Conservation (phyloP, 2,329 filamentous ascomycete genomes). For the Leptographium wingfieldii region DNA sequence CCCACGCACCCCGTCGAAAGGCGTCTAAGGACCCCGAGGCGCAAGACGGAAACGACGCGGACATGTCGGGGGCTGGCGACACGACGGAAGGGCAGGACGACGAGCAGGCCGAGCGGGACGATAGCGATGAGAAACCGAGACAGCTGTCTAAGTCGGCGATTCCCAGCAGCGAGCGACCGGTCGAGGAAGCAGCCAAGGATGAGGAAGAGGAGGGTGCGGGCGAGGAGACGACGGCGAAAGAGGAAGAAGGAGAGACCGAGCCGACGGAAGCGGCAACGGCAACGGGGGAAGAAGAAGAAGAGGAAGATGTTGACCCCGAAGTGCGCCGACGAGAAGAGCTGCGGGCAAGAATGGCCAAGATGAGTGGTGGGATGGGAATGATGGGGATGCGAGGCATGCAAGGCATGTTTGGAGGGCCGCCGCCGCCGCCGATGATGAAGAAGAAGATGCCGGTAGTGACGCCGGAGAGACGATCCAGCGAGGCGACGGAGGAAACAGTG, state of each 20-base stretch:
- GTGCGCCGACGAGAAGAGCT: slow-evolving; percentile 75
- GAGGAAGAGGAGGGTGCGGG: background rate
- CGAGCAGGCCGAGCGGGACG: slow-evolving; percentile 57
- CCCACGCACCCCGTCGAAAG: slow-evolving; percentile 37
- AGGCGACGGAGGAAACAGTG: slow-evolving; percentile 30
- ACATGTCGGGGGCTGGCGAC: slow-evolving; percentile 52
- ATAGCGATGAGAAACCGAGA: slow-evolving; percentile 47
- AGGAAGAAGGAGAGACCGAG: background rate
- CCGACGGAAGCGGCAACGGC: slow-evolving; percentile 27
- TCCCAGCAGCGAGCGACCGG: background rate
- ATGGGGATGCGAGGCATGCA: slow-evolving; percentile 72
- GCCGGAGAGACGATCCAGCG: slow-evolving; percentile 27
- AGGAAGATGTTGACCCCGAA: slow-evolving; percentile 81
- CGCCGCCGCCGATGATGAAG: slow-evolving; percentile 43
- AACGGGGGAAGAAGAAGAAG: slow-evolving; percentile 59
- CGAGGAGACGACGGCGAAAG: background rate
- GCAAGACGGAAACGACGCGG: slow-evolving; percentile 51
- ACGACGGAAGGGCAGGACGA: slow-evolving; percentile 48
- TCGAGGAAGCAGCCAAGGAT: background rate
- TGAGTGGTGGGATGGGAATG: slow-evolving; percentile 97
- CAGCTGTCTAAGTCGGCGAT: slow-evolving; percentile 9
- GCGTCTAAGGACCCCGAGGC: slow-evolving; percentile 36
- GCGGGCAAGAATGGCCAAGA: slow-evolving; percentile 91
- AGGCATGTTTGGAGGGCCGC: slow-evolving; percentile 71
- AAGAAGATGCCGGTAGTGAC: slow-evolving; percentile 31